These are phyloP conservation scores for Plasmodium coatneyi DNA, from an alignment of 169 alveolate species.

Conservation along the genomic window DNA sequence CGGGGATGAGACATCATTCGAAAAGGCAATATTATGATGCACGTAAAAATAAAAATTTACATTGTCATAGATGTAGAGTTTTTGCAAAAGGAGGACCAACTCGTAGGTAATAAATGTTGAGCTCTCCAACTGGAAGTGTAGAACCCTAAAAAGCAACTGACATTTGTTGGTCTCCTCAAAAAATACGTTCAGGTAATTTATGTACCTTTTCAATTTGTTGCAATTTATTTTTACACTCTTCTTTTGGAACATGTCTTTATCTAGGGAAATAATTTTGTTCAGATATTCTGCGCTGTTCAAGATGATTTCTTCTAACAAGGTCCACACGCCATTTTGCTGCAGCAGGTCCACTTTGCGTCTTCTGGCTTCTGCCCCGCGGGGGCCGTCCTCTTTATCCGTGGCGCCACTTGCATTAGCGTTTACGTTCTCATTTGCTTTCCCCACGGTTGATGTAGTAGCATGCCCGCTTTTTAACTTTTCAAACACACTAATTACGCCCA, in stretches of 20 bases:
- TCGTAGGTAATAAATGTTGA: slow-evolving; percentile 43
- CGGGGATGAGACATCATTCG: slow-evolving; percentile 18
- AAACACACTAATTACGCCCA: slow-evolving; percentile 2
- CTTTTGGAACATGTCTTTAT: slow-evolving; percentile 61
- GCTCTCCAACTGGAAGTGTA: slow-evolving; percentile 8
- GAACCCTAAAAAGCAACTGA: slow-evolving; percentile 10
- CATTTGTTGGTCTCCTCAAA: slow-evolving; percentile 34
- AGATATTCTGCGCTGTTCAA: slow-evolving; percentile 43
- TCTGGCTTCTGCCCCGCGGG: neutral
- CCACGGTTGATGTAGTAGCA: neutral
- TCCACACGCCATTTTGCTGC: slow-evolving; percentile 18
- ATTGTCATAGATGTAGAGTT: slow-evolving; percentile 49
- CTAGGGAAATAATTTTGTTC: slow-evolving; percentile 38
- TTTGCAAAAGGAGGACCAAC: slow-evolving; percentile 42
- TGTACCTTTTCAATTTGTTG: slow-evolving; percentile 39
- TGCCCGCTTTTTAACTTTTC: slow-evolving; percentile 9
- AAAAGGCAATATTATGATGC: slow-evolving; percentile 36
- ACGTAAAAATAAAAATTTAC: slow-evolving; percentile 46
- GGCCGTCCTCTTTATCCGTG: neutral
- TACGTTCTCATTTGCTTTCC: neutral
- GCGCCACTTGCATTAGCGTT: neutral
- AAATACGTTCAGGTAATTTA: slow-evolving; percentile 28
- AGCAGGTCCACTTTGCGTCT: neutral
- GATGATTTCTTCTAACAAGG: slow-evolving; percentile 34
- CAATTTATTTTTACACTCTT: slow-evolving; percentile 49